Base-by-base conservation (phyloP, 2,329 filamentous ascomycete genomes). In the Colletotrichum sp. region DNA sequence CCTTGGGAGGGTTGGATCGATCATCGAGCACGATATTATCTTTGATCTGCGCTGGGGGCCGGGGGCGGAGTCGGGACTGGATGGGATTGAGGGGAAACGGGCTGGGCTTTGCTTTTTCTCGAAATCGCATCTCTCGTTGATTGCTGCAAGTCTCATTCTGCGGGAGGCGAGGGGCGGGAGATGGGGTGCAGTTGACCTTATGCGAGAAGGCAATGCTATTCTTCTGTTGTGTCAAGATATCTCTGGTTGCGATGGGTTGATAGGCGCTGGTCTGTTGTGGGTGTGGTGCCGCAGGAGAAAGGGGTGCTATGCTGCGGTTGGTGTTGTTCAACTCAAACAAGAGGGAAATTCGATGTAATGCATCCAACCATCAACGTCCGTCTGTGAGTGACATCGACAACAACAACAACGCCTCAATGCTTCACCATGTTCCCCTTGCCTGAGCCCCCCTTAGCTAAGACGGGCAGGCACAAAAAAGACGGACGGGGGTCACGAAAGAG, bases 281-380 rank as follows among this genome's bases (percentile, higher is more conserved):
- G 48, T 38, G n/a, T 58, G 43, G 6, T 48, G 34, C 30, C 13
- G 12, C 8, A 55, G 34, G 21, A 52, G 15, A 26, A 52, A 21
- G 43, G 43, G 43, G 43, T 21, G 56, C 32, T 16, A 6, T 13
- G 30, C n/a, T 26, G 55, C 8, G 24, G 55, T 26, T n/a, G 34
- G 34, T 36, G 12, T 34, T 61, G 24, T 48, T 62, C 66, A 28
- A 18, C 43, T 70, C 43, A 58, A 62, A 58, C 24, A 8, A 4
- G 8, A 61, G 66, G 52, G 72, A 66, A 55, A 66, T 71, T 66
- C 18, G 60, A 74, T 48, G 30, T 62, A 43, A 73, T 73, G 71
- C 71, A 24, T 55, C 26, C 24, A 48, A 26, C 28, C 24, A 13
- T n/a, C 58, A 61, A 21, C 21, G 3, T 58, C 26, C 2, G 26